These are phyloP conservation scores for Avena insularis DNA, from an alignment of 176 grass and related monocot genomes.

Conservation along the genomic window DNA sequence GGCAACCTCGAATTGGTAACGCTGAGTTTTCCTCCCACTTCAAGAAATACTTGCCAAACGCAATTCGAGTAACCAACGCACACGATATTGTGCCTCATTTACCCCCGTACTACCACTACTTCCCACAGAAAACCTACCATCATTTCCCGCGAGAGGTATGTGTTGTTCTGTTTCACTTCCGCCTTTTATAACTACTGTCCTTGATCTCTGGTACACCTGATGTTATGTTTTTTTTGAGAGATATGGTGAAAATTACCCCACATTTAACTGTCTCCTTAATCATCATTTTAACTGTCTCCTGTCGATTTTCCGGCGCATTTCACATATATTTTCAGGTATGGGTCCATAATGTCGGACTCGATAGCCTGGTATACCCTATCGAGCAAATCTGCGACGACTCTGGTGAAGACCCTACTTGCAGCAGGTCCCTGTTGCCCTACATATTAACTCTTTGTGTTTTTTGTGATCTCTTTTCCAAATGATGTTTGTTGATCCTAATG, in stretches of 20 bases:
- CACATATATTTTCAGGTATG: conserved; percentile 66
- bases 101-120: conserved; percentile 73
- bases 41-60: conserved; percentile 48
- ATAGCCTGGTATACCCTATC: conserved; percentile 53
- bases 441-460: neutral
- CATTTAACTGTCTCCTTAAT: neutral
- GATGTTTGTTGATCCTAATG: neutral
- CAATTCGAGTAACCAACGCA: conserved; percentile 59
- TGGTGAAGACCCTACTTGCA: conserved; percentile 83
- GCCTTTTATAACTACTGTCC: neutral
- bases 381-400: conserved; percentile 85
- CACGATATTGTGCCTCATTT: conserved; percentile 85
- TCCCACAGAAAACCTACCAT: conserved; percentile 75
- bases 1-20: conserved; percentile 81
- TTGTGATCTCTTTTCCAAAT: neutral
- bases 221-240: conserved; percentile 13
- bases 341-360: conserved; percentile 63
- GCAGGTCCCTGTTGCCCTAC: conserved; percentile 56
- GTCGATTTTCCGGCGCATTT: neutral
- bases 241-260: neutral
- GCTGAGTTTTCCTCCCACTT: conserved; percentile 66
- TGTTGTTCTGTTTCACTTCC: conserved; percentile 9
- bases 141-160: conserved; percentile 74
- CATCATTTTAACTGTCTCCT: neutral
- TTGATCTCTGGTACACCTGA: neutral